Evolutionary conservation across 2,329 filamentous ascomycete species (phyloP).

Genomic region (Botryotinia narcissicola): DNA sequence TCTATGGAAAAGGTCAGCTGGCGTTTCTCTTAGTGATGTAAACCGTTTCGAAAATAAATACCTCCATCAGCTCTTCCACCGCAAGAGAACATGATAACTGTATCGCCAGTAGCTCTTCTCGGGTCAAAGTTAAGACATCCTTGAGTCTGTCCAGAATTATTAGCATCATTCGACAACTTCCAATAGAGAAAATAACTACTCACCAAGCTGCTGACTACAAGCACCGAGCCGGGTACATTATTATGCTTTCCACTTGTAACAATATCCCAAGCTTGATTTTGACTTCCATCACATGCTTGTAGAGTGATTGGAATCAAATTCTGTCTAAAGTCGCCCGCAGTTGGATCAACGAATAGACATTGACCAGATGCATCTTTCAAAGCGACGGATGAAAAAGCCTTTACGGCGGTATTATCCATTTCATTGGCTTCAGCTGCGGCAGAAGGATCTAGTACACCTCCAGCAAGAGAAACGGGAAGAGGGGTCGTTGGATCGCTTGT

Average conservation of each 20-base stretch:
- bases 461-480: constrained; percentile 10
- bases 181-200: constrained; percentile 19
- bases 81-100: constrained; percentile 57
- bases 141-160: constrained; percentile 44
- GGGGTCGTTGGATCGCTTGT: constrained; percentile 3
- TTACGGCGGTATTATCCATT: constrained; percentile 44
- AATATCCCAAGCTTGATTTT: constrained; percentile 46
- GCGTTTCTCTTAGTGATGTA: neutral
- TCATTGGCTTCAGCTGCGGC: constrained; percentile 43
- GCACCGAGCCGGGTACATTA: constrained; percentile 45
- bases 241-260: constrained; percentile 52
- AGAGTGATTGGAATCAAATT: constrained; percentile 47
- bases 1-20: constrained; percentile 19
- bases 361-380: constrained; percentile 45
- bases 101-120: constrained; percentile 49
- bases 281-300: constrained; percentile 43
- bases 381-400: constrained; percentile 42
- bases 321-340: constrained; percentile 47
- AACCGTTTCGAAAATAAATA: neutral
- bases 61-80: constrained; percentile 55
- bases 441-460: constrained; percentile 16
- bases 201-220: constrained; percentile 54
- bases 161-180: neutral
- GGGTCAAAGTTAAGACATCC: constrained; percentile 60
- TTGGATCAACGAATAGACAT: constrained; percentile 45